A percentile compares a stretch with the other conserved stretches of the same genome.
Evolutionary conservation across 345 rosid species (phyloP).

Genomic region (Boechera retrofracta): DNA sequence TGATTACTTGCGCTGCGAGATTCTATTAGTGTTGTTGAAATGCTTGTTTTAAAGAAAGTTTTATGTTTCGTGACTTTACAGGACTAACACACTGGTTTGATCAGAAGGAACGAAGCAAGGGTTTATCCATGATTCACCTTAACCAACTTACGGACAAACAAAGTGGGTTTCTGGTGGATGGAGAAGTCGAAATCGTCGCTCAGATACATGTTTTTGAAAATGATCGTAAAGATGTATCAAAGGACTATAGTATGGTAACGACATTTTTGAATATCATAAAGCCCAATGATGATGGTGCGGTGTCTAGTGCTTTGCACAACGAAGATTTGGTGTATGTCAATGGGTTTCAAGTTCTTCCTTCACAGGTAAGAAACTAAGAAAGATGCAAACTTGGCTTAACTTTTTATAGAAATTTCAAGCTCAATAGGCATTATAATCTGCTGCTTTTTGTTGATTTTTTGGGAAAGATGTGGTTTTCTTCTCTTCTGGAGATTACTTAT

Average conservation of each 20-base stretch:
- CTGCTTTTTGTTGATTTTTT: no score
- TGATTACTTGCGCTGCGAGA: not conserved
- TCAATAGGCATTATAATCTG: no score
- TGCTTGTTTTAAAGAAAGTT: not conserved
- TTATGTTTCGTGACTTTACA: not conserved
- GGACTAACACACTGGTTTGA: slow-evolving; percentile 21
- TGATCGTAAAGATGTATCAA: not conserved
- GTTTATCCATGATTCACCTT: not conserved
- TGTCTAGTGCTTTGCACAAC: not conserved
- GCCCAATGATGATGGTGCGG: not conserved
- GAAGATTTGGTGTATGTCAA: slow-evolving; percentile 15
- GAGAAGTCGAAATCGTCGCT: slow-evolving; percentile 61
- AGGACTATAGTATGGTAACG: not conserved
- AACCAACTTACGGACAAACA: slow-evolving; percentile 1
- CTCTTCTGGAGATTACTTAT: no score
- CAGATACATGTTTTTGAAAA: slow-evolving; percentile 44
- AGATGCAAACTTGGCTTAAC: not conserved
- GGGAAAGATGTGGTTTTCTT: no score
- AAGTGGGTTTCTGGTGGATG: slow-evolving; percentile 51
- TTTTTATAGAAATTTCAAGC: not conserved
- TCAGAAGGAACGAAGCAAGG: not conserved
- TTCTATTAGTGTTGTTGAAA: not conserved
- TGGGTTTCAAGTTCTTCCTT: slow-evolving; percentile 32
- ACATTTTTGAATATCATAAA: not conserved
- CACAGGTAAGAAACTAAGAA: slow-evolving; percentile 2